These are phyloP conservation scores for Bathelium albidoporum DNA, from an alignment of 495 filamentous ascomycete species.

Conservation along the genomic window DNA sequence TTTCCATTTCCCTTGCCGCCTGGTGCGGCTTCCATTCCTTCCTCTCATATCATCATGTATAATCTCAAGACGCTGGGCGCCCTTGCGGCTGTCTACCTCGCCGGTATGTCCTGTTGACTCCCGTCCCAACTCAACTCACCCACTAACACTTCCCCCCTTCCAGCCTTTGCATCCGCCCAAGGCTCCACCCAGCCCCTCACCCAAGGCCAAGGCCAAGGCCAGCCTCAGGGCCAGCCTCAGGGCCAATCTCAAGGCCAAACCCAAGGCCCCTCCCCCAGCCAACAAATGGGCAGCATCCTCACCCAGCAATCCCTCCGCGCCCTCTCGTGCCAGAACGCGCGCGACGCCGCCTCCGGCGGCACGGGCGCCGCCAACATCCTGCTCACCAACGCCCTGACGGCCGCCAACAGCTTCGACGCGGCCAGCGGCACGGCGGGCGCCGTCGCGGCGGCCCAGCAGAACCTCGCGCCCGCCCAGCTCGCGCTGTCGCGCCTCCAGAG, in stretches of 20 bases:
- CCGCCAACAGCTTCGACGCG: background rate
- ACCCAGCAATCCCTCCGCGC: background rate
- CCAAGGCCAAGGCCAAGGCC: background rate
- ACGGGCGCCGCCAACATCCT: background rate
- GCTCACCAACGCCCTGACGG: background rate
- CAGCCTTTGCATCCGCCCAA: background rate
- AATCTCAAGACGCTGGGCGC: background rate
- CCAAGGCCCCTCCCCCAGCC: too few species aligned
- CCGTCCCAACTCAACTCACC: too few species aligned
- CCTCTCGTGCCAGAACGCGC: background rate
- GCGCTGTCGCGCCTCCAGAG: background rate
- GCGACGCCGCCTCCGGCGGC: background rate
- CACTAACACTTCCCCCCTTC: background rate
- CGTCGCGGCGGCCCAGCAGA: background rate
- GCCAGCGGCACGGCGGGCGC: background rate
- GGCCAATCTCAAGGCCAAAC: background rate
- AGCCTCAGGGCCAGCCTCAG: background rate
- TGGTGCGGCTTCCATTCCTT: constrained; percentile 1
- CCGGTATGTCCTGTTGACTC: background rate
- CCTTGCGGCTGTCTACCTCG: background rate
- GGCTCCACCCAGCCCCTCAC: background rate
- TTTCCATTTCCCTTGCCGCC: background rate
- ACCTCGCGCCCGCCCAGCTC: background rate
- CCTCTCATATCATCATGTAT: background rate
- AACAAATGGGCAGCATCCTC: background rate